Percentiles rank a stretch among this genome's conserved stretches.
Conservation (phyloP, 345 rosid genomes). For the Acer negundo region DNA sequence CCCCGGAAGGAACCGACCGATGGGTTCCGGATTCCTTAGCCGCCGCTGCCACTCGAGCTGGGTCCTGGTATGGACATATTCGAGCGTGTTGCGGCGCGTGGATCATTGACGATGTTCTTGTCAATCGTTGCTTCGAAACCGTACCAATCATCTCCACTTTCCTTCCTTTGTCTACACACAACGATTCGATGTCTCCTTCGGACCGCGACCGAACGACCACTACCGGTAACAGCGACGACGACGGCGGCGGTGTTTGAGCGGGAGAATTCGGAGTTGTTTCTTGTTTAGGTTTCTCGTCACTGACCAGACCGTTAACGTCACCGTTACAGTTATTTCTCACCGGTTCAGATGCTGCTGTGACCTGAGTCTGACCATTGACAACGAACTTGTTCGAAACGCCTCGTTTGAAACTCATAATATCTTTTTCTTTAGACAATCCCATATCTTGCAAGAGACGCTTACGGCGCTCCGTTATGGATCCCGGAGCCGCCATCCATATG, state of each 20-base stretch:
- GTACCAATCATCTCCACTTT: constrained; percentile 69
- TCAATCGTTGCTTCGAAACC: constrained; percentile 49
- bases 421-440: constrained; percentile 60
- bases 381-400: constrained; percentile 34
- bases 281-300: neutral
- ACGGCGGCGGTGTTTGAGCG: neutral
- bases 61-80: constrained; percentile 39
- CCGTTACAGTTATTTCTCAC: neutral
- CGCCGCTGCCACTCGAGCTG: constrained; percentile 30
- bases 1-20: constrained; percentile 11
- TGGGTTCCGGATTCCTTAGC: constrained; percentile 12
- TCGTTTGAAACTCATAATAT: constrained; percentile 35
- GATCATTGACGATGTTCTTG: constrained; percentile 28
- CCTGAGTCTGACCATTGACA: neutral
- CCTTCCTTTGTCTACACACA: constrained; percentile 43
- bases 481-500: constrained; percentile 89
- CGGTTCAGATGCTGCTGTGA: neutral
- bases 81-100: constrained; percentile 44
- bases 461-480: constrained; percentile 73
- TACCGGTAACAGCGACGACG: constrained; percentile 18
- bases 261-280: constrained; percentile 14
- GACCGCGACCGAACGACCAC: constrained; percentile 72
- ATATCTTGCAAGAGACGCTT: constrained; percentile 70
- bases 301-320: neutral
- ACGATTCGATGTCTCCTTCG: constrained; percentile 62